Evolutionary conservation across 2,329 filamentous ascomycete genomes (phyloP).

Genomic region (Xylariaceae sp.): DNA sequence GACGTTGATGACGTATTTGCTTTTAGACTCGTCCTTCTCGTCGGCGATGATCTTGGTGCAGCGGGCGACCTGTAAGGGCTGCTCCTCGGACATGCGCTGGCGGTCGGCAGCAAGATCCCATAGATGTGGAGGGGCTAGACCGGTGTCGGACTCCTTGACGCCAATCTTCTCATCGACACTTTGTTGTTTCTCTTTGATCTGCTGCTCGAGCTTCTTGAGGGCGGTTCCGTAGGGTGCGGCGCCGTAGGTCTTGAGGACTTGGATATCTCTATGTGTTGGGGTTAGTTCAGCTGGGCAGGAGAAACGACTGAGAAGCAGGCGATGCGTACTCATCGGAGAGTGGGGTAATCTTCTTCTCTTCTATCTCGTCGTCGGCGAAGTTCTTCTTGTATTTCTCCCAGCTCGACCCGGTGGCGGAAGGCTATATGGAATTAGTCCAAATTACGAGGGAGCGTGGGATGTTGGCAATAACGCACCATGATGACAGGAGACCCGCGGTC

Average conservation of each 20-base stretch:
- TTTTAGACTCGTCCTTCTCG: constrained; percentile 93
- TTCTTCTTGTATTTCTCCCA: constrained; percentile 99
- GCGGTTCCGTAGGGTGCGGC: constrained; percentile 91
- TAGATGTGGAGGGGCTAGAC: constrained; percentile 93
- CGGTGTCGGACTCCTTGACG: constrained; percentile 95
- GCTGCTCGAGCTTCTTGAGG: constrained; percentile 95
- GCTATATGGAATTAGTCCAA: constrained; percentile 49
- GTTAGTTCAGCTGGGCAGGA: constrained; percentile 16
- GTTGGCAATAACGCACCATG: constrained; percentile 23
- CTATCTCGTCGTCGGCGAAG: constrained; percentile 92
- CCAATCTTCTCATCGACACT: constrained; percentile 99
- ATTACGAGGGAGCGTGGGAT: constrained; percentile 1
- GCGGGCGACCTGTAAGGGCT: constrained; percentile 92
- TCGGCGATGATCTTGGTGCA: constrained; percentile 99
- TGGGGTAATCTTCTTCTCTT: constrained; percentile 99
- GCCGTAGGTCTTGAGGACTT: constrained; percentile 98
- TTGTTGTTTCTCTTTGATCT: constrained; percentile 98
- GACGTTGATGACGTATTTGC: constrained; percentile 99
- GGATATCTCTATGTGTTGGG: constrained; percentile 73
- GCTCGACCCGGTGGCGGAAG: constrained; percentile 86
- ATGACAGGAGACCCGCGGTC: constrained; percentile 7
- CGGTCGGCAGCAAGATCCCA: constrained; percentile 98
- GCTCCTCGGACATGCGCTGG: constrained; percentile 98
- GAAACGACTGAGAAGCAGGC: not conserved
- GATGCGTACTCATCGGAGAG: constrained; percentile 84